Base-by-base conservation (phyloP, 2,329 filamentous ascomycete genomes). In the Cordyceps pruinosa region DNA sequence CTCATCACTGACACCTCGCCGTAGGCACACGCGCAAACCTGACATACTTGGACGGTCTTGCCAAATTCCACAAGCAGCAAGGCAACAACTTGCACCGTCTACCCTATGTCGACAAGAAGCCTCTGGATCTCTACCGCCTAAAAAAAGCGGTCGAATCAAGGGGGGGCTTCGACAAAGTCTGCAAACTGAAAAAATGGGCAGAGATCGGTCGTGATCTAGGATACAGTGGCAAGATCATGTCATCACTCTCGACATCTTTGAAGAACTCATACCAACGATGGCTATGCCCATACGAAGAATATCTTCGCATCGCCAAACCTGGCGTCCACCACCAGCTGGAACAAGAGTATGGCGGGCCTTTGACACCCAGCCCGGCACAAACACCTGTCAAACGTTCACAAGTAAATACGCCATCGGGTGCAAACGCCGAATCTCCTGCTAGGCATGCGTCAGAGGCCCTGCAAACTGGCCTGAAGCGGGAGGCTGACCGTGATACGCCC, bases 201-300 rank as follows among this genome's bases (percentile, higher is more conserved):
- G 94, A 99, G 72, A 97, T 99, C 65, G 94, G 94, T 34, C 86
- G 94, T 66, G 94, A 97, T 69, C 76, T 99, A 48, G 94, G 94
- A 56, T 99, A 99, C 73, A 97, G 93, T 68, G 94, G 94, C 69
- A 99, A 99, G 77, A 99, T 99, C 61, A 99, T 99, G 94, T 97
- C 93, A 2, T 97, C 94, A 9, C 77, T 99, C 47, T 99, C 94
- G 6, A 99, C 94, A 0, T 97, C 94, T 5, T 81, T 99, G 42
- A 99, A 97, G 71, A 99, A 99, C 71, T 97, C 94, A 0, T 99
- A 95, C 66, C 91, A 96, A 70, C 87, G 93, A 73, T 99, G 94
- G 90, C 84, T 99, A 4, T 90, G 91, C 67, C 94, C 94, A 0
- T 99, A 97, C 66, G 94, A 99, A 72, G 91, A 97, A 61, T 99